A percentile compares a stretch with the other conserved stretches of the same genome.
Conservation (phyloP, 495 filamentous ascomycete genomes). For the Niebla homalea region DNA sequence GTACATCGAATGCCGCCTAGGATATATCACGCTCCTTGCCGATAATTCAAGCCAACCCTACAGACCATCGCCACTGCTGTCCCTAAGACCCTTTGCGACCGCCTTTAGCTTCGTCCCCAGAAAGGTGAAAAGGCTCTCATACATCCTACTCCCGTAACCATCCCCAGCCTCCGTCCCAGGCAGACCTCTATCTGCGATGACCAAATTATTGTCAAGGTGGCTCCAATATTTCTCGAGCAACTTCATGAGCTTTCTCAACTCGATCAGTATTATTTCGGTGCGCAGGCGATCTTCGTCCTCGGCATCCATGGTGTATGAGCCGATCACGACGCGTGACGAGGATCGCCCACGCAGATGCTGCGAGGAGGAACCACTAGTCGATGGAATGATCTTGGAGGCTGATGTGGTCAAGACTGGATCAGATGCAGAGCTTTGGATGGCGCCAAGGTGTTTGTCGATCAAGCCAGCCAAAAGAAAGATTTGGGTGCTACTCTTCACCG, state of each 20-base stretch:
- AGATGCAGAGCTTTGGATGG: neutral
- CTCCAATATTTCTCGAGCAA: neutral
- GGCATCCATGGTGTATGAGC: conserved; percentile 1
- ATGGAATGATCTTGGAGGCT: neutral
- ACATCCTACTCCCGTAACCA: neutral
- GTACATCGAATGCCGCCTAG: too few species aligned
- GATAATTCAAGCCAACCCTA: too few species aligned
- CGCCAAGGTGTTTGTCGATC: conserved; percentile 3
- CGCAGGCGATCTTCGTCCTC: conserved; percentile 1
- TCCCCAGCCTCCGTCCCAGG: too few species aligned
- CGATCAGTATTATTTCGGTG: neutral
- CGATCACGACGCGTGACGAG: neutral
- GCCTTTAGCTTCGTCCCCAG: neutral
- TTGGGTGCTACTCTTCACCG: neutral
- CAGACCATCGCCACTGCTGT: neutral
- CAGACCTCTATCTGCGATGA: too few species aligned
- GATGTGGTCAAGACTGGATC: neutral
- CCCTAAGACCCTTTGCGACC: neutral
- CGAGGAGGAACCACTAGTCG: neutral
- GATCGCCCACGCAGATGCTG: neutral
- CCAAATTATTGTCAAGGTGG: neutral
- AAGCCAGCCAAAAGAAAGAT: conserved; percentile 7
- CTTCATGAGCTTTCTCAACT: neutral
- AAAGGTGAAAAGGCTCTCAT: neutral
- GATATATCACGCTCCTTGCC: too few species aligned